phyloP scores from a whole-genome alignment of 352 stramenopile species.

The Phytophthora brassicae region DNA sequence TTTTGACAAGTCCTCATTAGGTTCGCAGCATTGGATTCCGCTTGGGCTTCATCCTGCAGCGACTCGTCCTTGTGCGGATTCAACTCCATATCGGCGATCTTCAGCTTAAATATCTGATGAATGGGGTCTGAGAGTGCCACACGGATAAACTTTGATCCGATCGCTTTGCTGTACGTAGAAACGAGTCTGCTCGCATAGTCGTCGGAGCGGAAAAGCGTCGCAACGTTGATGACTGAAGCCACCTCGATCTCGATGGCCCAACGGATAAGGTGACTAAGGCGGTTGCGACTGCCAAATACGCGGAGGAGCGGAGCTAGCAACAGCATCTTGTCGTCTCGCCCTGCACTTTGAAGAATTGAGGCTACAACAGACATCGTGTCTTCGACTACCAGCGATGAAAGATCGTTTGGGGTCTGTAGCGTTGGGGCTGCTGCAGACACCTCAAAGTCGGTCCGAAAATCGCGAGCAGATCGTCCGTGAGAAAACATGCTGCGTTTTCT shows the following conservation, averaged over 20 bases:
- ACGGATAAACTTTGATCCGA: conserved; percentile 72
- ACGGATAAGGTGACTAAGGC: conserved; percentile 59
- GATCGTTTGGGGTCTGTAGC: conserved; percentile 39
- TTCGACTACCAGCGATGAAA: conserved; percentile 60
- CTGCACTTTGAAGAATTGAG: conserved; percentile 75
- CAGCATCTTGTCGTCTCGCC: conserved; percentile 77
- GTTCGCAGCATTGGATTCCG: conserved; percentile 64
- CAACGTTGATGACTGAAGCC: conserved; percentile 69
- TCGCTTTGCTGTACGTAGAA: conserved; percentile 76
- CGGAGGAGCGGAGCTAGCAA: conserved; percentile 64
- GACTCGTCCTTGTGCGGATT: conserved; percentile 60
- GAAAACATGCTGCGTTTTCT: conserved; percentile 40
- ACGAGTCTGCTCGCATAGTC: conserved; percentile 73
- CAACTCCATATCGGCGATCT: conserved; percentile 76
- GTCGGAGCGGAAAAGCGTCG: conserved; percentile 78
- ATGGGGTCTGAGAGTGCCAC: conserved; percentile 64
- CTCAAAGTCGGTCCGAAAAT: conserved; percentile 45
- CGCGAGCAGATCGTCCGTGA: conserved; percentile 46
- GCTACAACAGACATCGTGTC: conserved; percentile 74
- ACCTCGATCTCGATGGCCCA: conserved; percentile 83
- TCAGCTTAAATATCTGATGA: conserved; percentile 58
- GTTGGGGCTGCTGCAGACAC: conserved; percentile 10
- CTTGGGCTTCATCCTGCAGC: conserved; percentile 36
- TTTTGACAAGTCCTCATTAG: conserved; percentile 83
- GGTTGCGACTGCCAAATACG: conserved; percentile 61